Evolutionary conservation across 345 rosid species (phyloP), one percentile per base, ranked within the genome.

Genomic region (Geranium brycei): DNA sequence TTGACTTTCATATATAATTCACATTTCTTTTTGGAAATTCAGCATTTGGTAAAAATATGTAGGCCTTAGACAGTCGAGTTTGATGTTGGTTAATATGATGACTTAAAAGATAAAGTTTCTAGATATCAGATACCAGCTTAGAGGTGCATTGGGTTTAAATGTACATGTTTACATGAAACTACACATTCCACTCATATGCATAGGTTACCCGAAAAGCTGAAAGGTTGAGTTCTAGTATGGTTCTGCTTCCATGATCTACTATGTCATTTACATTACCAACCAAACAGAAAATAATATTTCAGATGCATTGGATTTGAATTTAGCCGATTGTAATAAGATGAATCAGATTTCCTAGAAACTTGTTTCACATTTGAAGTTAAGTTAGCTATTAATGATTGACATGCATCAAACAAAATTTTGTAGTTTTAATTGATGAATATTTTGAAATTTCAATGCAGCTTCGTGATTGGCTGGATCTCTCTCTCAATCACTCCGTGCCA

Each of bases 401-500:
- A 0, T 35, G 10, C 41, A 35, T 35, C 41, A 35, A 35, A 35
- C 41, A 19, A 17, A 58, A 19, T 16, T 12, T 62, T 47, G n/a
- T 5, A 28, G 3, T 61, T 12, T 7, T 62, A 40, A 55, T 59
- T 71, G 28, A 68, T 64, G 38, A 11, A 60, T 17, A 41, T 55
- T 40, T 61, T 56, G 66, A 30, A 51, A 59, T 53, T 31, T 75
- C 62, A 69, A 4, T 61, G 76, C 84, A 86, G 95, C 91, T 91
- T 64, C 84, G 80, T 61, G 87, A 88, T 72, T 85, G 93, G 97
- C 71, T 90, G 80, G 97, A 87, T 65, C 76, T 90, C 68, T 90
- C 97, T 67, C 90, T 90, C 57, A 90, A 85, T 75, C 87, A 87
- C 73, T 87, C 95, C 7, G 84, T 90, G 59, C 97, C 97, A 62